Evolutionary conservation across 164 flowering plant species (phyloP).

Genomic region (Malania oleifera): DNA sequence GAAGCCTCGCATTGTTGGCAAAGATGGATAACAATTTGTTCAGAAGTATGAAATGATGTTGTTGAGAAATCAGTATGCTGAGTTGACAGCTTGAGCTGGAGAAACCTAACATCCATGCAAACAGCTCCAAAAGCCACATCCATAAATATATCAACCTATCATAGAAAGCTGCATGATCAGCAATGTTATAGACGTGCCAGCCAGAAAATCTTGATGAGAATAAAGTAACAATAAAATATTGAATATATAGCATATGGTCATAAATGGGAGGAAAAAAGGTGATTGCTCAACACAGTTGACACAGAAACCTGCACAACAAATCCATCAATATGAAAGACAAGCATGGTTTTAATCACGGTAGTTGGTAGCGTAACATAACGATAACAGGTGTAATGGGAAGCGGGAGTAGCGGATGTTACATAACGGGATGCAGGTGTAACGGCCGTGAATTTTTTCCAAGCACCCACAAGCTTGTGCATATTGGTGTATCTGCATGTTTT

Average conservation of each 20-base stretch:
- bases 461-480: too few relatives aligned
- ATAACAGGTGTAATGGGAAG: too few relatives aligned
- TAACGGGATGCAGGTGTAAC: too few relatives aligned
- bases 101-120: conserved; percentile 41
- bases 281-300: not conserved
- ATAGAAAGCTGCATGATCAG: conserved; percentile 22
- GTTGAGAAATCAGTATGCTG: conserved; percentile 22
- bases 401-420: too few relatives aligned
- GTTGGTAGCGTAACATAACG: too few relatives aligned
- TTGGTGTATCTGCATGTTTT: too few relatives aligned
- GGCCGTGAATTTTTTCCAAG: too few relatives aligned
- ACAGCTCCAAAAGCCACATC: conserved; percentile 79
- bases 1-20: conserved; percentile 94
- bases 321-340: too few relatives aligned
- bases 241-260: too few relatives aligned
- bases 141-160: conserved; percentile 84
- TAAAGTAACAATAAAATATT: not conserved
- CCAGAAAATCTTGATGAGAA: not conserved
- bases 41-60: conserved; percentile 31
- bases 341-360: too few relatives aligned
- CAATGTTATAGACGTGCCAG: not conserved
- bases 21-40: conserved; percentile 38
- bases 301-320: conserved; percentile 1
- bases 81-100: conserved; percentile 47
- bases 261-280: not conserved